Evolutionary conservation across 805 yeast genomes (phyloP).

Genomic region (Suhomyces canberraensis): DNA sequence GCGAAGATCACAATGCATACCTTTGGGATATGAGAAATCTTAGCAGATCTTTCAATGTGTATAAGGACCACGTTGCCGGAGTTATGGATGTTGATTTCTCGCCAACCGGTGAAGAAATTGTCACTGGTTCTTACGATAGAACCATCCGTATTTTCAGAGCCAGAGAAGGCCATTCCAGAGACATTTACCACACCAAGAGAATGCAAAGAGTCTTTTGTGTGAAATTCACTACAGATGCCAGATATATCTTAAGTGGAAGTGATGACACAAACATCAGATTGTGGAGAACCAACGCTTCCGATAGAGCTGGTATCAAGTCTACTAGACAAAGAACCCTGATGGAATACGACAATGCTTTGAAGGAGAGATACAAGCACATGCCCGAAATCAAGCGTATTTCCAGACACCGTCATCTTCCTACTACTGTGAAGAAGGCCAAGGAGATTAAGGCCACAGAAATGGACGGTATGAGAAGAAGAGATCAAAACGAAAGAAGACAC

Average conservation of each 20-base stretch:
- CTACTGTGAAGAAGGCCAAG: conserved; percentile 79
- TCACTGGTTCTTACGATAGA: conserved; percentile 92
- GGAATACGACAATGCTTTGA: conserved; percentile 88
- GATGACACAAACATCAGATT: conserved; percentile 94
- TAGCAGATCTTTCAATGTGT: conserved; percentile 75
- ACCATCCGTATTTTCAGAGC: conserved; percentile 78
- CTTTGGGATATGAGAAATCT: conserved; percentile 96
- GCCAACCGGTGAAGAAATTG: conserved; percentile 96
- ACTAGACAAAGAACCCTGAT: conserved; percentile 75
- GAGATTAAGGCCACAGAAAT: conserved; percentile 80
- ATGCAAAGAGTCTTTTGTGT: conserved; percentile 93
- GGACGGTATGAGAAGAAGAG: conserved; percentile 72
- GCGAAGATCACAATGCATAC: conserved; percentile 93
- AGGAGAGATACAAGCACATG: conserved; percentile 91
- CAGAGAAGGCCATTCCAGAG: conserved; percentile 87
- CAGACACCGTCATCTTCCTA: conserved; percentile 90
- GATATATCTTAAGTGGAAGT: conserved; percentile 83
- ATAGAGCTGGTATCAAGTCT: conserved; percentile 76
- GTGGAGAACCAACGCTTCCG: conserved; percentile 89
- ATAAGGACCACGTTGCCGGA: conserved; percentile 93
- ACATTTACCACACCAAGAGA: conserved; percentile 92
- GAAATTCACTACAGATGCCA: conserved; percentile 83
- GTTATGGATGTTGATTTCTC: conserved; percentile 92
- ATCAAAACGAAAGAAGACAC: conserved; percentile 78
- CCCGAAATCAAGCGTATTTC: conserved; percentile 91